phyloP scores from a whole-genome alignment of 805 yeast species.

The Pichia thaimueangensis region DNA sequence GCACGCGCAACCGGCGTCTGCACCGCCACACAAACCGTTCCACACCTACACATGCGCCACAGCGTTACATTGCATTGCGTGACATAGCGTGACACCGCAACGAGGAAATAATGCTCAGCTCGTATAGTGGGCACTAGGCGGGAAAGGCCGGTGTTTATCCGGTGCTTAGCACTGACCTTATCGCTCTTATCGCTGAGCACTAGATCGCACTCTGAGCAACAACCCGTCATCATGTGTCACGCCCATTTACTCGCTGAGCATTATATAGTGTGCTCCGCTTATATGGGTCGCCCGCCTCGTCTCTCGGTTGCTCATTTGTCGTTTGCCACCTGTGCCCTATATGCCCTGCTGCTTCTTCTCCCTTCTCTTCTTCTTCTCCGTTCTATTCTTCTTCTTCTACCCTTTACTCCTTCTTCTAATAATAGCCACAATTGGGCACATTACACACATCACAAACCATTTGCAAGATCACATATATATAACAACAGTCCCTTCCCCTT shows the following conservation, averaged over 20 bases:
- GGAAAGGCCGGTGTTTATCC: too few species aligned
- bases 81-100: too few species aligned
- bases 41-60: not conserved
- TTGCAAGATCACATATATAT: too few species aligned
- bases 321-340: not conserved
- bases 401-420: not conserved
- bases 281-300: too few species aligned
- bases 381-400: not conserved
- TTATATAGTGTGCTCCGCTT: too few species aligned
- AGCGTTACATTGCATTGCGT: not conserved
- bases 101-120: too few species aligned
- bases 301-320: not conserved
- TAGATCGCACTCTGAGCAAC: too few species aligned
- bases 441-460: not conserved
- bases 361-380: not conserved
- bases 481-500: too few species aligned
- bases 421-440: not conserved
- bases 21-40: not conserved
- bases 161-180: slow-evolving; percentile 1
- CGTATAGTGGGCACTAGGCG: too few species aligned
- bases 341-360: not conserved
- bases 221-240: too few species aligned
- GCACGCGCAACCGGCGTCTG: too few species aligned
- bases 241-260: too few species aligned
- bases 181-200: slow-evolving; percentile 4